phyloP scores from a whole-genome alignment of 208 protist genomes.

The Leishmania tropica region DNA sequence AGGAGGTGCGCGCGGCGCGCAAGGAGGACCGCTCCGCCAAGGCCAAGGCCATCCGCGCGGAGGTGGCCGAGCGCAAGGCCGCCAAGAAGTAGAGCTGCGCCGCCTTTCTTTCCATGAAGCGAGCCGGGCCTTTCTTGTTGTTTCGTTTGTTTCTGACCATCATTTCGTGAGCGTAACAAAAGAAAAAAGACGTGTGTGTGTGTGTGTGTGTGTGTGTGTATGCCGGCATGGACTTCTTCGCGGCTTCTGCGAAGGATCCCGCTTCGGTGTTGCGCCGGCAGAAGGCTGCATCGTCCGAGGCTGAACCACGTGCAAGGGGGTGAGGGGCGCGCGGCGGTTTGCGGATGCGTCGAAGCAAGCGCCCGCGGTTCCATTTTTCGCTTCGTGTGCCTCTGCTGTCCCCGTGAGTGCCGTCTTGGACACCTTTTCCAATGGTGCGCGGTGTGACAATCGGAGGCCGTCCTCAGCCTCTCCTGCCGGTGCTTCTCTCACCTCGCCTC shows the following conservation, averaged over 20 bases:
- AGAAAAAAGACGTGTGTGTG: too few relatives aligned
- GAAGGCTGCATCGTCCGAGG: background rate
- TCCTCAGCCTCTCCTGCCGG: background rate
- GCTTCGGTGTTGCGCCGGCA: background rate
- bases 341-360: background rate
- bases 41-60: constrained; percentile 87
- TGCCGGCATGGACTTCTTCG: too few relatives aligned
- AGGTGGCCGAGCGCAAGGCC: constrained; percentile 92
- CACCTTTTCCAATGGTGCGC: background rate
- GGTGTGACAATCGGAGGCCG: background rate
- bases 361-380: background rate
- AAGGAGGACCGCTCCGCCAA: constrained; percentile 90
- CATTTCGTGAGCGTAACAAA: background rate
- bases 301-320: too few relatives aligned
- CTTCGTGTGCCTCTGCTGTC: background rate
- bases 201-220: too few relatives aligned
- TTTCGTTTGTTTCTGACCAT: background rate
- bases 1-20: constrained; percentile 82
- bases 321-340: too few relatives aligned
- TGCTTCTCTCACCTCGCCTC: too few relatives aligned
- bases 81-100: constrained; percentile 77
- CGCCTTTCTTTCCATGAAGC: background rate
- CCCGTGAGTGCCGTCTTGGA: background rate
- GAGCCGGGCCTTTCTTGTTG: background rate
- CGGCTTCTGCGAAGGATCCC: background rate